phyloP scores from a whole-genome alignment of 345 rosid species.

The Lepidium aucheri region DNA sequence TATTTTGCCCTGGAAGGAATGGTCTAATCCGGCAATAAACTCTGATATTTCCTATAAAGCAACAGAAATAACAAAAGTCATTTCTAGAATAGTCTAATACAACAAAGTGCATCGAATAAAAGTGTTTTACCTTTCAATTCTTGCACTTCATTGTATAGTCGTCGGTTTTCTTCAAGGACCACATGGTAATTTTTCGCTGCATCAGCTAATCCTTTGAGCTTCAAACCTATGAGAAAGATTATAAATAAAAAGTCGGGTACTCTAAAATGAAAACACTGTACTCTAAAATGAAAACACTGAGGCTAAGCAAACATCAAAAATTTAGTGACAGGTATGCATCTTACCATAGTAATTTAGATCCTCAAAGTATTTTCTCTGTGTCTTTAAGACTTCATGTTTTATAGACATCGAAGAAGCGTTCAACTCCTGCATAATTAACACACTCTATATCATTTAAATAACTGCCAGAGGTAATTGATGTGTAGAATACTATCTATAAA shows the following conservation, averaged over 20 bases:
- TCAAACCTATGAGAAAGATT: slow-evolving; percentile 39
- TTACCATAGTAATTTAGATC: slow-evolving; percentile 66
- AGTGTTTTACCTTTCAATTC: slow-evolving; percentile 80
- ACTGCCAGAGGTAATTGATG: background rate
- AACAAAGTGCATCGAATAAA: background rate
- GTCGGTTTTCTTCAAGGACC: slow-evolving; percentile 80
- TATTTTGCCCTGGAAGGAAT: slow-evolving; percentile 76
- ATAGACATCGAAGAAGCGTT: slow-evolving; percentile 49
- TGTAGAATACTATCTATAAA: slow-evolving; percentile 13
- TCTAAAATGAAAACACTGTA: slow-evolving; percentile 6
- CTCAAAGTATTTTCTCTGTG: slow-evolving; percentile 49
- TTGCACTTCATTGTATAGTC: slow-evolving; percentile 86
- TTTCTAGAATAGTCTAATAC: slow-evolving; percentile 1
- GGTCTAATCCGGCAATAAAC: slow-evolving; percentile 96
- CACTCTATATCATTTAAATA: background rate
- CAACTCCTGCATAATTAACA: slow-evolving; percentile 48
- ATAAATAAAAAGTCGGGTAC: background rate
- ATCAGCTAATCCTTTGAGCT: slow-evolving; percentile 70
- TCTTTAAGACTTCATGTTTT: slow-evolving; percentile 58
- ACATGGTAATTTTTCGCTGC: slow-evolving; percentile 81
- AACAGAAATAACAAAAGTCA: slow-evolving; percentile 17
- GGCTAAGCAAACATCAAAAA: background rate
- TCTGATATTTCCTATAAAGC: slow-evolving; percentile 74
- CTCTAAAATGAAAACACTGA: slow-evolving; percentile 9
- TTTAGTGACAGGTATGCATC: slow-evolving; percentile 8